Conservation (phyloP, 164 flowering plant genomes). For the Magnolia changhungtana region DNA sequence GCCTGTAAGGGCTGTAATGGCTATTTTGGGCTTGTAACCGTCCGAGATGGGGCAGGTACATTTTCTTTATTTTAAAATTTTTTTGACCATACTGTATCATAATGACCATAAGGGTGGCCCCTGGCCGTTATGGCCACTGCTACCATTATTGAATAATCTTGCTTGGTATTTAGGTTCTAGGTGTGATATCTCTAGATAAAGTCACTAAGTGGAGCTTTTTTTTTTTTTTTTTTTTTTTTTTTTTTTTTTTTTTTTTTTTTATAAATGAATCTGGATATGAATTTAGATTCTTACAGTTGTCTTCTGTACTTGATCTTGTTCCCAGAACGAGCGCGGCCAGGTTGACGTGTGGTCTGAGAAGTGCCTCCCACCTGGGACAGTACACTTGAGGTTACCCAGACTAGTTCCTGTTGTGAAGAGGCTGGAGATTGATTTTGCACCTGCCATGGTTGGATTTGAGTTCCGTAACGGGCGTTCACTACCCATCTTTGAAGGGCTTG, state of each 20-base stretch:
- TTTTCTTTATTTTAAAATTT: too few relatives aligned
- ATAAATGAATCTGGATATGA: not conserved
- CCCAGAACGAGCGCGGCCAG: constrained; percentile 90
- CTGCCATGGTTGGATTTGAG: constrained; percentile 99
- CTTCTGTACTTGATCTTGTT: not conserved
- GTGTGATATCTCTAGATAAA: too few relatives aligned
- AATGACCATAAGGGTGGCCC: too few relatives aligned
- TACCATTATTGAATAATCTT: too few relatives aligned
- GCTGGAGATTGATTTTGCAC: constrained; percentile 83
- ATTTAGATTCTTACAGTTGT: not conserved
- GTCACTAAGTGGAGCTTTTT: not conserved
- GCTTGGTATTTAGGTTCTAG: too few relatives aligned
- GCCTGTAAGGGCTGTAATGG: too few relatives aligned
- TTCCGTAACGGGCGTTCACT: constrained; percentile 73
- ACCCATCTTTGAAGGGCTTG: constrained; percentile 84
- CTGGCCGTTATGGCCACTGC: too few relatives aligned
- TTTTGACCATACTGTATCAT: too few relatives aligned
- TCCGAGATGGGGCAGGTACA: too few relatives aligned
- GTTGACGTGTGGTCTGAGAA: constrained; percentile 98
- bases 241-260: too few relatives aligned
- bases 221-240: not conserved
- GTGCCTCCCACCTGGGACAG: constrained; percentile 95
- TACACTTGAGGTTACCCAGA: constrained; percentile 81
- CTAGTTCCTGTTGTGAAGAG: constrained; percentile 65
- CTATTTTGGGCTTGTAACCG: too few relatives aligned